phyloP scores from a whole-genome alignment of 805 yeast species.

The Ogataea minuta region DNA sequence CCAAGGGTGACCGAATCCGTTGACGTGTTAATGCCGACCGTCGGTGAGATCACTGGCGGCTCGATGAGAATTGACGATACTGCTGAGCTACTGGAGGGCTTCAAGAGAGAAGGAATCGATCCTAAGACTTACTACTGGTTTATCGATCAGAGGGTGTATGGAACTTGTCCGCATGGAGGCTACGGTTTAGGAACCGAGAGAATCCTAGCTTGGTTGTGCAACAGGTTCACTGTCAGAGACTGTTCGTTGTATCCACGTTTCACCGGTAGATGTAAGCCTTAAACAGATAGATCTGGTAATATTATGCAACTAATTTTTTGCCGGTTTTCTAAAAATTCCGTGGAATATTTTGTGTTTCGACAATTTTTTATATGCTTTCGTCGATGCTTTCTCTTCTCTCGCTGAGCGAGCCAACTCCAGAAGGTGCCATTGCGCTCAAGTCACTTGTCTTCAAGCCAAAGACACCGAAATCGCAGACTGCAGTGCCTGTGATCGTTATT shows the following conservation, averaged over 20 bases:
- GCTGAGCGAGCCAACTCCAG: constrained; percentile 51
- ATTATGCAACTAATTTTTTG: neutral
- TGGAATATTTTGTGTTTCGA: constrained; percentile 1
- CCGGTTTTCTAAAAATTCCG: constrained; percentile 1
- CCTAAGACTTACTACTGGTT: constrained; percentile 92
- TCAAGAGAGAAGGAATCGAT: constrained; percentile 88
- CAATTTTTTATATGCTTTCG: constrained; percentile 39
- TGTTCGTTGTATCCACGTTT: constrained; percentile 97
- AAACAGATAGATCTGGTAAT: constrained; percentile 16
- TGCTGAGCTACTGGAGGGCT: constrained; percentile 84
- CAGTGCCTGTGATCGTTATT: constrained; percentile 77
- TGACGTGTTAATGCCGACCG: constrained; percentile 98
- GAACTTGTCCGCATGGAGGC: constrained; percentile 98
- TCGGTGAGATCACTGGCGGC: constrained; percentile 98
- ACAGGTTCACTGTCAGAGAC: constrained; percentile 97
- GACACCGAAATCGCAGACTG: constrained; percentile 75
- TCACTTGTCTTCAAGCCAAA: constrained; percentile 88
- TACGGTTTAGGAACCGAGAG: constrained; percentile 98
- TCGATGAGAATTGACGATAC: constrained; percentile 91
- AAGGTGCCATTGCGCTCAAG: constrained; percentile 57
- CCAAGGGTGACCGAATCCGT: constrained; percentile 96
- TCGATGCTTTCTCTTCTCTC: constrained; percentile 67
- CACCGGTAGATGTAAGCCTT: constrained; percentile 97
- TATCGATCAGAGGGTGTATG: constrained; percentile 92
- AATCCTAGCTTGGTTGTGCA: constrained; percentile 96